Base-by-base conservation (phyloP, 768 basidiomycete species). In the Pluteus cervinus region DNA sequence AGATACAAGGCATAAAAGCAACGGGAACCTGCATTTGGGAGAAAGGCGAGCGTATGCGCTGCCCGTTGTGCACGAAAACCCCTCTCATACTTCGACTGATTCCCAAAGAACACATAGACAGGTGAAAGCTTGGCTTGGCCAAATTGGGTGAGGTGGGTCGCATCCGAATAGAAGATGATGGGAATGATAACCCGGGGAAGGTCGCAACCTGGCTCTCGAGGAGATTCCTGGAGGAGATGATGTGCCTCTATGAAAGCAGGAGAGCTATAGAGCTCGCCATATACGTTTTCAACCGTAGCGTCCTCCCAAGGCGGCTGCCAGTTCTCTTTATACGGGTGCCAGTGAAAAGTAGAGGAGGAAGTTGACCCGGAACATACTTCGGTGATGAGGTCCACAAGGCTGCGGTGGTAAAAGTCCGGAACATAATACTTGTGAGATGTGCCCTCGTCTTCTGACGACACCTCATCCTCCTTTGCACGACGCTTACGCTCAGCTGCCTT, bases 21-120 rank as follows among this genome's bases (percentile, higher is more conserved):
- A 36, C 17, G 22, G 37, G 10, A 36, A 4, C 39, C 35, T 38
- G 63, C 63, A 11, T 52, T 50, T 0, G 64, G 66, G 25, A 74
- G 57, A 45, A 69, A 71, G 2, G 62, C 67, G 4, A 68, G 11
- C 36, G 66, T 65, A 39, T 72, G 62, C 5, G 51, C 52, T 3
- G 61, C 50, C 15, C 50, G 45, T 0, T 48, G 47, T 3, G 37
- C 41, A 1, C 63, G 65, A 20, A 53, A 50, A 2, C 38, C 39
- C 0, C 59, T 49, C 0, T 36, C 44, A 42, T 68, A 70, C 42
- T 73, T 72, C 1, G 68, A 62, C 12, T 56, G 43, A 38, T 63
- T 63, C 1, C 62, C 66, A 25, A n/a, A n/a, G n/a, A n/a, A n/a
- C 16, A 47, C 29, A 30, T 50, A 50, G 23, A 40, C 22, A 8